Evolutionary conservation across 2,329 filamentous ascomycete species (phyloP).

Genomic region (Sclerotinia subarctica): DNA sequence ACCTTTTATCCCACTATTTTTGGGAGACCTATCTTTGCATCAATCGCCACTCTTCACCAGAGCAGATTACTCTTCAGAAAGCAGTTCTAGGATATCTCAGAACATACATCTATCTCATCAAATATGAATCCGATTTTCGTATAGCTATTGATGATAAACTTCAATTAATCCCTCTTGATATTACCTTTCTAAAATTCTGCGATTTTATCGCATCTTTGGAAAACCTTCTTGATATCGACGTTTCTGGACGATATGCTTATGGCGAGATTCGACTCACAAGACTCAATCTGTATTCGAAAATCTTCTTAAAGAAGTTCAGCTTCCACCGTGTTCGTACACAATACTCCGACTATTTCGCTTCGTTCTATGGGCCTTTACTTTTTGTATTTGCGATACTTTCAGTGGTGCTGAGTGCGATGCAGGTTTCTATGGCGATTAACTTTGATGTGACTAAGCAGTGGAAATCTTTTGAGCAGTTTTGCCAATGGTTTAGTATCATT

Average conservation of each 20-base stretch:
- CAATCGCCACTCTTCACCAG: neutral
- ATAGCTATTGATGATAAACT: conserved; percentile 31
- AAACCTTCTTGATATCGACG: conserved; percentile 23
- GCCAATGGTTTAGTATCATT: neutral
- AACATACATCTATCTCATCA: conserved; percentile 37
- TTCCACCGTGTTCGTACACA: conserved; percentile 16
- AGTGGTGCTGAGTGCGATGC: conserved; percentile 19
- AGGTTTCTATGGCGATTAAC: conserved; percentile 11
- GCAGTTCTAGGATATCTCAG: conserved; percentile 36
- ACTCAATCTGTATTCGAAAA: conserved; percentile 22
- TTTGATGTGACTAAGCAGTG: neutral
- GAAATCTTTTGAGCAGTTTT: neutral
- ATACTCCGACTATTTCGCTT: conserved; percentile 21
- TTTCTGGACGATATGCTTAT: conserved; percentile 37
- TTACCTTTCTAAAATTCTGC: neutral
- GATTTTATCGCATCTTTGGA: conserved; percentile 23
- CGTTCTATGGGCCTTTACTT: conserved; percentile 22
- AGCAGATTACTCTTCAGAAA: neutral
- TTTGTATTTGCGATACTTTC: conserved; percentile 16
- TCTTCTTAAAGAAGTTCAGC: conserved; percentile 16
- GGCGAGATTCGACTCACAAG: conserved; percentile 38
- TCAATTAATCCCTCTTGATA: neutral
- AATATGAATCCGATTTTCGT: conserved; percentile 38
- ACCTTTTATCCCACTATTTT: conserved; percentile 34
- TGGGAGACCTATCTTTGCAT: conserved; percentile 29